phyloP scores from a whole-genome alignment of 176 grass and related monocot genomes.

The Triticum aestivum region DNA sequence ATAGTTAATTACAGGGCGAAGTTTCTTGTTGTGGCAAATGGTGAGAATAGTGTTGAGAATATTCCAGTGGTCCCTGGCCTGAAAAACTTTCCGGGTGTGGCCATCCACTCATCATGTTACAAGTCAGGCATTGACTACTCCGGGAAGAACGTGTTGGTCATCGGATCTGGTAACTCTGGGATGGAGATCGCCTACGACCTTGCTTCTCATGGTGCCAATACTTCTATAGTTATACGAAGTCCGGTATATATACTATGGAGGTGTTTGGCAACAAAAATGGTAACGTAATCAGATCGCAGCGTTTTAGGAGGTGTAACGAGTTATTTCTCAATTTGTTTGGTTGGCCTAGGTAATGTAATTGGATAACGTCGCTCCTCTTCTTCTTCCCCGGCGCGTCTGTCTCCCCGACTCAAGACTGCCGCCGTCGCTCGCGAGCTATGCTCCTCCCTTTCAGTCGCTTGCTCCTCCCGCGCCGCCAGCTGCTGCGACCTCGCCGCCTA shows the following conservation, averaged over 20 bases:
- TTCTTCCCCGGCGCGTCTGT: too few species aligned
- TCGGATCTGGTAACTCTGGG: neutral
- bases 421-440: too few species aligned
- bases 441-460: too few species aligned
- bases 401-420: too few species aligned
- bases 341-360: too few species aligned
- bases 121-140: neutral
- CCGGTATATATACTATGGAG: neutral
- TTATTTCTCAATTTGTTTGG: too few species aligned
- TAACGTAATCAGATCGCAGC: too few species aligned
- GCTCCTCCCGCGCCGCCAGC: too few species aligned
- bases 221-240: neutral
- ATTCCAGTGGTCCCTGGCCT: neutral
- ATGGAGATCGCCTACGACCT: neutral
- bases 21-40: neutral
- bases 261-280: too few species aligned
- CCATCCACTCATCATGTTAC: neutral
- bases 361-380: too few species aligned
- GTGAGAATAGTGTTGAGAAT: neutral
- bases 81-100: neutral
- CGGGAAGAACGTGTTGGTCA: neutral
- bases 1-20: neutral
- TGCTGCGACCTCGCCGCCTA: too few species aligned
- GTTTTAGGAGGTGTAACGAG: too few species aligned
- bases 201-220: neutral